Percentiles rank a stretch among this genome's conserved stretches.
These are phyloP conservation scores for Morella rubra DNA, from an alignment of 306 rosid genomes.

Conservation along the genomic window DNA sequence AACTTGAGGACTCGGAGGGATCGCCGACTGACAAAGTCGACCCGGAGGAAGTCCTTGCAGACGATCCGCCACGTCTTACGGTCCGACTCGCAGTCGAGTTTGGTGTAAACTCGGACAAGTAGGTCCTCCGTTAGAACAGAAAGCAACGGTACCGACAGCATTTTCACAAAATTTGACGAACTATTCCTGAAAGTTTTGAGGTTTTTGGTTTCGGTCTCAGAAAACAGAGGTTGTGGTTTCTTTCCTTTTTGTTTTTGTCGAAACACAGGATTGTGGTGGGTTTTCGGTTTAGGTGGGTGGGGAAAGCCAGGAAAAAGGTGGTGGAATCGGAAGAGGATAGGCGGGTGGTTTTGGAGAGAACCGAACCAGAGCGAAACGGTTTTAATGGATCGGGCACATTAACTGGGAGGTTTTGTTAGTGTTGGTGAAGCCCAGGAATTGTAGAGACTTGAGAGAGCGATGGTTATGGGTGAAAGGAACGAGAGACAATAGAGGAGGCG, in stretches of 20 bases:
- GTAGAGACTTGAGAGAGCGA: too few species aligned
- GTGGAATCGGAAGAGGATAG: neutral
- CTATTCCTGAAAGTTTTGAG: neutral
- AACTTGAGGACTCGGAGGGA: constrained; percentile 47
- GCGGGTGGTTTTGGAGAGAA: neutral
- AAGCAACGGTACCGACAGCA: constrained; percentile 34
- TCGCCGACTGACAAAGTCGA: constrained; percentile 38
- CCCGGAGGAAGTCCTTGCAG: constrained; percentile 55
- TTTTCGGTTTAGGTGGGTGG: neutral
- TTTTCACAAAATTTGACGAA: neutral
- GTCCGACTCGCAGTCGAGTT: constrained; percentile 33
- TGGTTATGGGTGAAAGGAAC: neutral
- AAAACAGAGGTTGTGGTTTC: neutral
- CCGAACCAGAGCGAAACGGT: neutral
- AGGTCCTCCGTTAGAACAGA: constrained; percentile 49
- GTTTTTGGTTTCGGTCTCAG: neutral
- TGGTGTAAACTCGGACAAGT: constrained; percentile 31
- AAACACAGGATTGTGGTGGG: neutral
- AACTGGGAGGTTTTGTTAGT: neutral
- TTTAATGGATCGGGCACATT: neutral
- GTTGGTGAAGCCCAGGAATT: neutral
- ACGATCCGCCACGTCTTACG: constrained; percentile 52
- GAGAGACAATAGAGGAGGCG: neutral
- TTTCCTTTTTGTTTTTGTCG: neutral
- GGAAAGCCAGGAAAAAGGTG: neutral